These are phyloP conservation scores for Coelastrella sp. DNA, from an alignment of 139 green algal species.

Conservation along the genomic window DNA sequence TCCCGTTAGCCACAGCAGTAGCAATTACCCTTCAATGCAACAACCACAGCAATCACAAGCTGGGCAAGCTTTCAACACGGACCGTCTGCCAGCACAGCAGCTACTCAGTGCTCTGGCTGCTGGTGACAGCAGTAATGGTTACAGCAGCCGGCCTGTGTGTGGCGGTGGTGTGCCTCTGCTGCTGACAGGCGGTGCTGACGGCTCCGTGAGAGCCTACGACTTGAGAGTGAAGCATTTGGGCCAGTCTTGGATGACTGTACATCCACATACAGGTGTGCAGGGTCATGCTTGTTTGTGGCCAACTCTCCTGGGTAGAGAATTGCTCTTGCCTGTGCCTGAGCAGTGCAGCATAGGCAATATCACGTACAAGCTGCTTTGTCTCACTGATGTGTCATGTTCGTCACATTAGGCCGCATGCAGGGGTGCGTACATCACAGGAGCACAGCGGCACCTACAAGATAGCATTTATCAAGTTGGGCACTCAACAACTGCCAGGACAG, in stretches of 20 bases:
- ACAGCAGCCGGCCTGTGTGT: not conserved
- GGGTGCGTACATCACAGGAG: too few species aligned
- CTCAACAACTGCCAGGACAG: not conserved
- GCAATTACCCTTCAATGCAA: not conserved
- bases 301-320: not conserved
- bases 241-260: conserved; percentile 3
- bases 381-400: too few species aligned
- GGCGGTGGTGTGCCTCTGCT: conserved; percentile 42
- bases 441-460: too few species aligned
- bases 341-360: too few species aligned
- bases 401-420: too few species aligned
- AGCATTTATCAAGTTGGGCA: not conserved
- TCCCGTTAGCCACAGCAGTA: not conserved
- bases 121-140: not conserved
- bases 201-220: conserved; percentile 30
- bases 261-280: conserved; percentile 42
- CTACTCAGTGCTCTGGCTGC: too few species aligned
- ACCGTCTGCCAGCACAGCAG: too few species aligned
- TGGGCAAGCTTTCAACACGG: too few species aligned
- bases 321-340: not conserved
- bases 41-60: too few species aligned
- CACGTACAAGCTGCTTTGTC: too few species aligned
- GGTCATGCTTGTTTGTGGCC: not conserved
- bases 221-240: conserved; percentile 14
- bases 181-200: conserved; percentile 41